phyloP scores from a whole-genome alignment of 1,139 yeast species.

The Sugiyamaella xylanicola region DNA sequence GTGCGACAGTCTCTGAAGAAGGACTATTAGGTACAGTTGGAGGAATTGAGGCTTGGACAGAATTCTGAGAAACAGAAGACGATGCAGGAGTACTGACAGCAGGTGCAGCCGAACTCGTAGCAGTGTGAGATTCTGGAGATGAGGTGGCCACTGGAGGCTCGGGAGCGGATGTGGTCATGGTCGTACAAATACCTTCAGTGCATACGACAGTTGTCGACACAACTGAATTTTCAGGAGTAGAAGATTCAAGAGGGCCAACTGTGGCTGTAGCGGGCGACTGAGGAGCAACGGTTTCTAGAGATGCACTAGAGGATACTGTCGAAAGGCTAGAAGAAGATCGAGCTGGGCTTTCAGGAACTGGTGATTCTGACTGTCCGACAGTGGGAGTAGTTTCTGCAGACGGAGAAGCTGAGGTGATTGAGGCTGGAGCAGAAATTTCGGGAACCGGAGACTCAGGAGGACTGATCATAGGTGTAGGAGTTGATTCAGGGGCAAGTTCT shows the following conservation, averaged over 20 bases:
- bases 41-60: too few relatives aligned
- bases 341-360: background rate
- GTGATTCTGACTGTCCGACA: too few relatives aligned
- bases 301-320: too few relatives aligned
- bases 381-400: constrained; percentile 1
- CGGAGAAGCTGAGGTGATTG: background rate
- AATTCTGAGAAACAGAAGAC: background rate
- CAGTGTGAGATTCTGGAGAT: background rate
- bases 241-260: background rate
- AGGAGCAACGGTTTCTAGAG: background rate
- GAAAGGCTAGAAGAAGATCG: too few relatives aligned
- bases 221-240: background rate
- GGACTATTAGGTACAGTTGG: too few relatives aligned
- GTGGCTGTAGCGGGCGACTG: background rate
- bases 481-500: too few relatives aligned
- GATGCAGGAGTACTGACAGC: background rate
- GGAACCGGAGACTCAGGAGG: background rate
- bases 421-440: background rate
- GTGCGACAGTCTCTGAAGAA: too few relatives aligned
- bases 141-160: constrained; percentile 1
- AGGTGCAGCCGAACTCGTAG: too few relatives aligned
- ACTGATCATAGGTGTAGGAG: too few relatives aligned
- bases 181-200: constrained; percentile 4
- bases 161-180: constrained; percentile 13
- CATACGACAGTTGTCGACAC: constrained; percentile 3